Percentiles rank a stretch among this genome's conserved stretches.
Evolutionary conservation across 495 filamentous ascomycete species (phyloP).

Genomic region (Apiosordaria backusii): DNA sequence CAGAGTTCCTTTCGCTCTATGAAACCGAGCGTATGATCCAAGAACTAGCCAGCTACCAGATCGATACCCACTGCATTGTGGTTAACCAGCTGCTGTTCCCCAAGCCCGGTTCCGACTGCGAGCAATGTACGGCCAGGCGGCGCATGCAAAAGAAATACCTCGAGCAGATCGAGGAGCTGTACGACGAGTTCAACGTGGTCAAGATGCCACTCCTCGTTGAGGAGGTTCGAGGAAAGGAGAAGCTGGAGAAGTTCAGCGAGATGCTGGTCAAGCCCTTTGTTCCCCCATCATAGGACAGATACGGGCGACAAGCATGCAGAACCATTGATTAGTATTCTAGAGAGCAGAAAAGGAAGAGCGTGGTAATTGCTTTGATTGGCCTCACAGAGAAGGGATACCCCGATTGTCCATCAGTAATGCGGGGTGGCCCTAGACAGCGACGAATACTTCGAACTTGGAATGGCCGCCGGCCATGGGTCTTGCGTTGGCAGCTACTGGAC

Average conservation of each 20-base stretch:
- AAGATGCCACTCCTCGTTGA: slow-evolving; percentile 94
- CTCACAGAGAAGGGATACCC: not conserved
- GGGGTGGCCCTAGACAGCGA: not conserved
- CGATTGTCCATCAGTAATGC: not conserved
- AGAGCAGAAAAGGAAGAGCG: not conserved
- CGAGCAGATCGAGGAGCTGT: slow-evolving; percentile 97
- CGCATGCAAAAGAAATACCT: slow-evolving; percentile 99
- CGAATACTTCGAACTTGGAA: not conserved
- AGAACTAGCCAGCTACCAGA: slow-evolving; percentile 86
- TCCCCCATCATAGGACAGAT: slow-evolving; percentile 55
- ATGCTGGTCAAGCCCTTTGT: slow-evolving; percentile 86
- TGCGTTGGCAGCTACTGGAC: not conserved
- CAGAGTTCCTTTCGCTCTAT: slow-evolving; percentile 94
- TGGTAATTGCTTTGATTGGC: not conserved
- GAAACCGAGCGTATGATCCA: slow-evolving; percentile 99
- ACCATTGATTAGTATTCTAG: not conserved
- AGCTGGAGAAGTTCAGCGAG: slow-evolving; percentile 85
- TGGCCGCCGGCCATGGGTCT: not conserved
- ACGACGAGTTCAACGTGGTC: slow-evolving; percentile 98
- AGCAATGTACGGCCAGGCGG: slow-evolving; percentile 90
- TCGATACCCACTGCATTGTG: slow-evolving; percentile 95
- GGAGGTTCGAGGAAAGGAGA: slow-evolving; percentile 93
- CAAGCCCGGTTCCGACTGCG: slow-evolving; percentile 77
- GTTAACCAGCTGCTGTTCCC: slow-evolving; percentile 98
- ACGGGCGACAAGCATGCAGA: not conserved